These are phyloP conservation scores for Penicillium sp. DNA, from an alignment of 2,329 filamentous ascomycete species.

Conservation along the genomic window DNA sequence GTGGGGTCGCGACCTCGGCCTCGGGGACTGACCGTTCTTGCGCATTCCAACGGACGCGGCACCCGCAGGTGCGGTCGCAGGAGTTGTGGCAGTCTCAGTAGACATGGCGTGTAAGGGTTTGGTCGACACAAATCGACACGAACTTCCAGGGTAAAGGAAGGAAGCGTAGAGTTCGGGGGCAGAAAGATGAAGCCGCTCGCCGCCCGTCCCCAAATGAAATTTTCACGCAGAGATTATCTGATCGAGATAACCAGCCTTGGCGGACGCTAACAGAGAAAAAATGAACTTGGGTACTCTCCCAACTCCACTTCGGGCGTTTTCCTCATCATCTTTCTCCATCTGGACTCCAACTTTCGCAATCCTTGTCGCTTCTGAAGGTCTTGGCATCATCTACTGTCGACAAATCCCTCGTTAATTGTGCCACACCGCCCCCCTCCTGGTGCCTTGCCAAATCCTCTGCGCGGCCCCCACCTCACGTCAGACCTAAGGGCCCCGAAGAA, in stretches of 20 bases:
- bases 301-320: slow-evolving; percentile 14
- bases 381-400: slow-evolving; percentile 7
- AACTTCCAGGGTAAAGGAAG: background rate
- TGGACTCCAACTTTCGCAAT: background rate
- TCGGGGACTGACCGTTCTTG: slow-evolving; percentile 67
- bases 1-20: slow-evolving; percentile 6
- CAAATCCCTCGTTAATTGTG: slow-evolving; percentile 3
- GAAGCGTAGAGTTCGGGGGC: background rate
- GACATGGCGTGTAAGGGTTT: background rate
- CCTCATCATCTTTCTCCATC: slow-evolving; percentile 5
- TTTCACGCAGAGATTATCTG: slow-evolving; percentile 32
- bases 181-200: background rate
- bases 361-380: slow-evolving; percentile 8
- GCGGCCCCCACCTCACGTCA: background rate
- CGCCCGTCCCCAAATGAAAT: slow-evolving; percentile 9
- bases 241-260: slow-evolving; percentile 45
- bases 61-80: slow-evolving; percentile 27
- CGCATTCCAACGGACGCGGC: slow-evolving; percentile 63
- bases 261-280: slow-evolving; percentile 13
- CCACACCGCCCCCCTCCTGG: background rate
- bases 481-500: slow-evolving; percentile 12
- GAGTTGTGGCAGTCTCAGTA: slow-evolving; percentile 23
- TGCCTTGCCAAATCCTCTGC: background rate
- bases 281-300: slow-evolving; percentile 14
- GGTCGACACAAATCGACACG: background rate